These are phyloP conservation scores for Gremmenia infestans DNA, from an alignment of 2,329 filamentous ascomycete genomes.

Conservation along the genomic window DNA sequence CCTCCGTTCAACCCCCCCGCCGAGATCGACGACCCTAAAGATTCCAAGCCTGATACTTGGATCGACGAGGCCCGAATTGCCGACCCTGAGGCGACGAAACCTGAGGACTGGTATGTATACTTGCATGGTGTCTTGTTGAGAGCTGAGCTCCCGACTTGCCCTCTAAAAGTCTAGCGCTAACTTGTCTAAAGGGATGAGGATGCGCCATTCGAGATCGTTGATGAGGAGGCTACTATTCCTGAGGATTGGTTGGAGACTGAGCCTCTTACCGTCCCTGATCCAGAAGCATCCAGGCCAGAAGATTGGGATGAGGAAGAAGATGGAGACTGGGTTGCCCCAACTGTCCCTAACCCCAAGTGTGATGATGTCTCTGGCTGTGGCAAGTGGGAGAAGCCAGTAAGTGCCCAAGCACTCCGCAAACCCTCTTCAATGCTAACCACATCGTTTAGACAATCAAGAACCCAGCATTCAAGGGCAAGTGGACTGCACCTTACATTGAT, in stretches of 20 bases:
- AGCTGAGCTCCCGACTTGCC: background rate
- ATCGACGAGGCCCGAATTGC: conserved; percentile 88
- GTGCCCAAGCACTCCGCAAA: conserved; percentile 27
- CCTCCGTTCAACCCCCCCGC: conserved; percentile 89
- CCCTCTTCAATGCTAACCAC: background rate
- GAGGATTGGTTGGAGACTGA: conserved; percentile 96
- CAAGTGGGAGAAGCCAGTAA: conserved; percentile 72
- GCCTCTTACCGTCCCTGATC: conserved; percentile 77
- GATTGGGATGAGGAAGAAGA: conserved; percentile 99
- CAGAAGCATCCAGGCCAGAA: conserved; percentile 94
- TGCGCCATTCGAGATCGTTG: conserved; percentile 91
- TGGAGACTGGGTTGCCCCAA: conserved; percentile 87
- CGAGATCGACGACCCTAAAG: conserved; percentile 93
- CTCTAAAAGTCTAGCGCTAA: background rate
- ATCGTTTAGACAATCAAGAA: conserved; percentile 73
- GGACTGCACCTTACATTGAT: conserved; percentile 86
- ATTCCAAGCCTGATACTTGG: conserved; percentile 93
- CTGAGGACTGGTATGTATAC: conserved; percentile 57
- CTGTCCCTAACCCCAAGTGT: conserved; percentile 93
- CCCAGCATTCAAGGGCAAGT: conserved; percentile 98
- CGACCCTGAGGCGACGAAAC: conserved; percentile 92
- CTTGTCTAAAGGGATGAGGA: conserved; percentile 72
- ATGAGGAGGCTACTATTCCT: conserved; percentile 85
- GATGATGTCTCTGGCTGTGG: conserved; percentile 90
- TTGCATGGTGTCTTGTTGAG: background rate